Percentiles rank a stretch among this genome's conserved stretches.
These are phyloP conservation scores for Boehmeria nivea DNA, from an alignment of 306 rosid species.

Conservation along the genomic window DNA sequence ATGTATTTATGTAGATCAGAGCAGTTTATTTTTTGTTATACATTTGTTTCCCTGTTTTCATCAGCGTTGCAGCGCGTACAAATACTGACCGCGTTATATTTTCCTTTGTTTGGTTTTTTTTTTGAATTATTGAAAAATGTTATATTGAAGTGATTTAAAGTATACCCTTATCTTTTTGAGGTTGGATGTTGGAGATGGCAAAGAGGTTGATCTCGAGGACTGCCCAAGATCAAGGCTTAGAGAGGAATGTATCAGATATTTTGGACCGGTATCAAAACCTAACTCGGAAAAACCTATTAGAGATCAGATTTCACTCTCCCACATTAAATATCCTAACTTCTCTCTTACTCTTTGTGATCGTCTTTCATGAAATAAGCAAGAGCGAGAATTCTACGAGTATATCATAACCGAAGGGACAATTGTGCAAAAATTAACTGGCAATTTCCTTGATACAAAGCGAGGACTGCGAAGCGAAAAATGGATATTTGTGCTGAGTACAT, in stretches of 20 bases:
- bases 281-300: not conserved
- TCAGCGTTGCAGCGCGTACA: too few species aligned
- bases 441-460: conserved; percentile 29
- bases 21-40: too few species aligned
- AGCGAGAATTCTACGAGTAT: conserved; percentile 31
- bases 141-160: too few species aligned
- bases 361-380: conserved; percentile 30
- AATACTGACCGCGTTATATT: too few species aligned
- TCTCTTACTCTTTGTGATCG: too few species aligned
- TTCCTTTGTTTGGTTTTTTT: too few species aligned
- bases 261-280: conserved; percentile 30
- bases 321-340: not conserved
- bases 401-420: conserved; percentile 29
- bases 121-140: too few species aligned
- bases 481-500: conserved; percentile 40
- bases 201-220: conserved; percentile 33
- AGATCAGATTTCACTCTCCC: not conserved
- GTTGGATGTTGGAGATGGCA: conserved; percentile 45
- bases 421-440: conserved; percentile 23
- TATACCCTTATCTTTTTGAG: too few species aligned
- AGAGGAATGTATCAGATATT: conserved; percentile 40
- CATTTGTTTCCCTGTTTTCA: too few species aligned
- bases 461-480: conserved; percentile 26
- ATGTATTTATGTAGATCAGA: too few species aligned
- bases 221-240: conserved; percentile 36